Evolutionary conservation across 306 rosid species (phyloP), one percentile per base, ranked within the genome.

Genomic region (Morella rubra): DNA sequence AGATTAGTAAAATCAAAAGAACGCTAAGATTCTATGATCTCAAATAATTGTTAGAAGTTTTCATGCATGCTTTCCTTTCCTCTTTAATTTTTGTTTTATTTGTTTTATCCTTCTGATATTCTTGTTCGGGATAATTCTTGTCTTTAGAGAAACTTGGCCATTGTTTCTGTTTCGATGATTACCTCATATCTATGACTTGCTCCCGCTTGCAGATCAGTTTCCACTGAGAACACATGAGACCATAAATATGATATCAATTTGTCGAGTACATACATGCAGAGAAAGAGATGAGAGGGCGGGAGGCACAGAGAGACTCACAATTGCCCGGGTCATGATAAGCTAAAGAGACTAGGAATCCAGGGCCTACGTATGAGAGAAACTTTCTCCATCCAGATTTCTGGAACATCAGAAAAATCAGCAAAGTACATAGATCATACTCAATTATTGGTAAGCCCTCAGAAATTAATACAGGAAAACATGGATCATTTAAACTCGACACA

Each of bases 311-410:
- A 69, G 20, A 76, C 75, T 56, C 74, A 90, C 98, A 76, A 71
- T 91, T 94, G 69, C 97, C 97, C 13, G 97, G 98, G 74, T 94
- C 98, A 78, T 91, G 90, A 82, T 94, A 94, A 72, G 98, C 98
- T 84, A 94, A 62, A 44, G 97, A 91, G 78, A 93, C 97, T 3
- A 93, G 91, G 73, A 91, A 93, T 16, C 98, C 94, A 52, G 98
- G n/a, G 44, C 98, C 98, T 0, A 91, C 89, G 69, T 79, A 61
- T 11, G 86, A 32, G 46, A 91, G 73, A 54, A 91, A 90, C 77
- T 87, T 91, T 69, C 75, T 90, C 97, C 98, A 90, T 59, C 91
- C 87, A 47, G 87, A 81, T 62, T 82, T 88, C 91, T 91, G 64
- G n/a, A 73, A 67, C 69, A 73, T 60, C 32, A 18, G 24, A 50